phyloP scores from a whole-genome alignment of 805 yeast genomes.

The Suhomyces kilbournensis region DNA sequence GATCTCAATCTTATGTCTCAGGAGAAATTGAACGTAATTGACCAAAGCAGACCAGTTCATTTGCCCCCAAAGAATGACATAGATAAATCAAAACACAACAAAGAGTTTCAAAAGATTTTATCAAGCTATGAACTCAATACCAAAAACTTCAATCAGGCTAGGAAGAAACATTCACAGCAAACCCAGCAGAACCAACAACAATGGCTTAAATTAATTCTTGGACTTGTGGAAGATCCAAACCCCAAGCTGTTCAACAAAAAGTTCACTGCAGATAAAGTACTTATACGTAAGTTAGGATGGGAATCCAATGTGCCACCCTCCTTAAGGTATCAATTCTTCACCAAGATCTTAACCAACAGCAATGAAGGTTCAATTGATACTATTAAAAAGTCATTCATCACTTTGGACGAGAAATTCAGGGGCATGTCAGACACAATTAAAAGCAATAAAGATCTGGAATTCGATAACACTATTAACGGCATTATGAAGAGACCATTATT shows the following conservation, averaged over 20 bases:
- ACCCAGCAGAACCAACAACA: slow-evolving; percentile 21
- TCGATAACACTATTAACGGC: slow-evolving; percentile 21
- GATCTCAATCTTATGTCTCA: slow-evolving; percentile 59
- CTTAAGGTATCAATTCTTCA: slow-evolving; percentile 26
- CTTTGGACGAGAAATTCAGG: slow-evolving; percentile 19
- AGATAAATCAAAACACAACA: slow-evolving; percentile 56
- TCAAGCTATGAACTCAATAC: slow-evolving; percentile 34
- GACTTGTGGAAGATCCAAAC: slow-evolving; percentile 11
- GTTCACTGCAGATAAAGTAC: slow-evolving; percentile 26
- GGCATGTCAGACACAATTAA: slow-evolving; percentile 27
- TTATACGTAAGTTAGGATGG: slow-evolving; percentile 36
- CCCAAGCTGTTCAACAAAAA: slow-evolving; percentile 22
- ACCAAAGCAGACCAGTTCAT: slow-evolving; percentile 68
- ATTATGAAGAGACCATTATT: slow-evolving; percentile 31
- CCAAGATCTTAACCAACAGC: slow-evolving; percentile 19
- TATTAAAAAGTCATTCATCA: slow-evolving; percentile 16
- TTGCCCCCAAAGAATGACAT: slow-evolving; percentile 59
- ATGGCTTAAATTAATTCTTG: slow-evolving; percentile 25
- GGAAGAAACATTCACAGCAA: slow-evolving; percentile 17
- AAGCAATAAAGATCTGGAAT: slow-evolving; percentile 32
- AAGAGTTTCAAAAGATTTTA: slow-evolving; percentile 48
- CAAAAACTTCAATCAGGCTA: slow-evolving; percentile 21
- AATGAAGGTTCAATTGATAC: slow-evolving; percentile 15
- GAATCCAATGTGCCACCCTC: slow-evolving; percentile 29
- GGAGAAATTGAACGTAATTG: slow-evolving; percentile 52